Percentiles rank a stretch among this genome's conserved stretches.
These are phyloP conservation scores for Aureobasidium sp. DNA, from an alignment of 2,329 filamentous ascomycete genomes.

Conservation along the genomic window DNA sequence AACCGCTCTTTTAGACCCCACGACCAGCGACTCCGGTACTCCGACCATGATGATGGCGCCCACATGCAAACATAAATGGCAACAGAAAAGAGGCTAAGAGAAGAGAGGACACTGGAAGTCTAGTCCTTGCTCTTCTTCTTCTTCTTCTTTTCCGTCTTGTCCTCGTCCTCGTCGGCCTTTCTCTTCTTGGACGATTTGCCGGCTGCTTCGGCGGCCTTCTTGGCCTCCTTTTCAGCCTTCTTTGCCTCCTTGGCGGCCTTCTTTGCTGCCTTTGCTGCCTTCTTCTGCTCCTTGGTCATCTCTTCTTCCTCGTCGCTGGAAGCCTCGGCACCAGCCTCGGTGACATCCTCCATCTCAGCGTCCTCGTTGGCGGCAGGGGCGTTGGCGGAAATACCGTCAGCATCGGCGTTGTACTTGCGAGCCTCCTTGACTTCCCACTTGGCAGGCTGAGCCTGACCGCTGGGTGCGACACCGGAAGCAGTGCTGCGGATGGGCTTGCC, in stretches of 20 bases:
- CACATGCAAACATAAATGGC: slow-evolving; percentile 15
- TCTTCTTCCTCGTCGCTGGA: slow-evolving; percentile 15
- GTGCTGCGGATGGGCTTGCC: slow-evolving; percentile 79
- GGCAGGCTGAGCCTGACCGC: slow-evolving; percentile 56
- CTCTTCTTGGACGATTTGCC: slow-evolving; percentile 15
- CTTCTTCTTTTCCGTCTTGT: slow-evolving; percentile 18
- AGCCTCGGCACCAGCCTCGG: slow-evolving; percentile 10
- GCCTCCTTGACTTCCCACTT: slow-evolving; percentile 92
- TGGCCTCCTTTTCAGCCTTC: slow-evolving; percentile 17
- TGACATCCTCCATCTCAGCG: slow-evolving; percentile 27
- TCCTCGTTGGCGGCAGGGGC: slow-evolving; percentile 52
- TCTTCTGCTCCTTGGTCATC: slow-evolving; percentile 15
- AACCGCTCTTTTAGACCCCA: slow-evolving; percentile 13
- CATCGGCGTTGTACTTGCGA: slow-evolving; percentile 89
- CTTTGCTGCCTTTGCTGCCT: slow-evolving; percentile 17
- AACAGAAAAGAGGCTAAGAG: not conserved
- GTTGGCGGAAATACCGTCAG: slow-evolving; percentile 70
- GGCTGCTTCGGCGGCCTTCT: slow-evolving; percentile 17
- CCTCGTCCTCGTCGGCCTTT: slow-evolving; percentile 15
- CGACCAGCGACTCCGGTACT: slow-evolving; percentile 11
- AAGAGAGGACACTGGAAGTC: not conserved
- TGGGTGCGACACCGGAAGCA: slow-evolving; percentile 65
- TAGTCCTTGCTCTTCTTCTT: slow-evolving; percentile 19
- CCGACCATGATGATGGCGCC: slow-evolving; percentile 12
- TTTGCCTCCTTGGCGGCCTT: slow-evolving; percentile 16